Evolutionary conservation across 129 eudicot genomes (phyloP).

Genomic region (Heracleum sosnowskyi): DNA sequence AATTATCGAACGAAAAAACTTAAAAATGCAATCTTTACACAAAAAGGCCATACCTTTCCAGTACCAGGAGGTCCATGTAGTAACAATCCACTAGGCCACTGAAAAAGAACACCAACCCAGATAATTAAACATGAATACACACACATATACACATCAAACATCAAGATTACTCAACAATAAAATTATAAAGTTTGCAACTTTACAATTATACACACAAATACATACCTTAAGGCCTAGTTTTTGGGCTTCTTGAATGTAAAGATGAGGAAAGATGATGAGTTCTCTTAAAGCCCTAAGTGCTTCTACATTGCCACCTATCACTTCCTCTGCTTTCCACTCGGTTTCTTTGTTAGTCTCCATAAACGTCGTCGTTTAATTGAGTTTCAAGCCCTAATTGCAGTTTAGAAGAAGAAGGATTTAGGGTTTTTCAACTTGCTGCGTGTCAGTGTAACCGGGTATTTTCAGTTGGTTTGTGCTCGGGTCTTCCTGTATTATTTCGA

Average conservation of each 20-base stretch:
- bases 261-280: conserved; percentile 66
- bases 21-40: not conserved
- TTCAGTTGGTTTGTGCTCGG: too few relatives aligned
- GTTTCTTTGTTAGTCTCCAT: not conserved
- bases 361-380: not conserved
- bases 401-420: not conserved
- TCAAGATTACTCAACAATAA: not conserved
- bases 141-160: not conserved
- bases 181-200: not conserved
- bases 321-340: conserved; percentile 75
- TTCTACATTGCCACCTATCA: conserved; percentile 67
- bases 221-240: conserved; percentile 63
- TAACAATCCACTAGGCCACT: conserved; percentile 94
- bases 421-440: too few relatives aligned
- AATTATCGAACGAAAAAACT: not conserved
- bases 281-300: conserved; percentile 86
- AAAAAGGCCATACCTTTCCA: conserved; percentile 55
- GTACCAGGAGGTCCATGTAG: conserved; percentile 97
- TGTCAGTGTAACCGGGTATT: too few relatives aligned
- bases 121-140: not conserved
- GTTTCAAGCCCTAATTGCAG: not conserved
- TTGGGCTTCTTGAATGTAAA: conserved; percentile 43
- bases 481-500: too few relatives aligned
- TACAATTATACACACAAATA: not conserved
- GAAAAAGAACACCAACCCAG: conserved; percentile 8